These are phyloP conservation scores for Lenzites betulinus DNA, from an alignment of 768 basidiomycete species.

Conservation along the genomic window DNA sequence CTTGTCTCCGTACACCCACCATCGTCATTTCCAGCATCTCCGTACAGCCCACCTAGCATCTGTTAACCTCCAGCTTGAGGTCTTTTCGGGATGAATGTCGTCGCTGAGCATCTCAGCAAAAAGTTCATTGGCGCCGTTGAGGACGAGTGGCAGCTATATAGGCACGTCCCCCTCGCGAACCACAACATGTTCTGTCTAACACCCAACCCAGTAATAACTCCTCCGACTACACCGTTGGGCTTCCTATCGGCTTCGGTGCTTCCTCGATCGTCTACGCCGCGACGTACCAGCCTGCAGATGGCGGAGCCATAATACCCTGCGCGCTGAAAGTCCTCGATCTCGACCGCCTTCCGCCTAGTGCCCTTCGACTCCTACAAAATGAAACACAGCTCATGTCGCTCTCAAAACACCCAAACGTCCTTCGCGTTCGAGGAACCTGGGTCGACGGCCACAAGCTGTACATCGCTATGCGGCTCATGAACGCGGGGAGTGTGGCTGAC, in stretches of 20 bases:
- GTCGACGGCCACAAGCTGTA: slow-evolving; percentile 78
- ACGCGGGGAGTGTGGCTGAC: slow-evolving; percentile 82
- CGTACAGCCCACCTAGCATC: neutral
- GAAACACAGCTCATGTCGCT: slow-evolving; percentile 93
- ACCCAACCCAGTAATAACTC: slow-evolving; percentile 56
- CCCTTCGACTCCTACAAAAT: slow-evolving; percentile 72
- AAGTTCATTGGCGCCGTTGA: slow-evolving; percentile 78
- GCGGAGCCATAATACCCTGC: slow-evolving; percentile 52
- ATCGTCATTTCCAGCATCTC: neutral
- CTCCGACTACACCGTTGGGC: slow-evolving; percentile 72
- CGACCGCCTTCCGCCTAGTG: slow-evolving; percentile 69
- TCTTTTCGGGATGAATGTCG: slow-evolving; percentile 16
- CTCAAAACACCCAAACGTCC: slow-evolving; percentile 90
- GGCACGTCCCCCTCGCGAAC: slow-evolving; percentile 42
- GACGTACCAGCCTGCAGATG: slow-evolving; percentile 49
- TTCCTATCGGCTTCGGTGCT: slow-evolving; percentile 87
- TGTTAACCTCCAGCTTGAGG: neutral
- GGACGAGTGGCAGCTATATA: slow-evolving; percentile 83
- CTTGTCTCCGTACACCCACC: slow-evolving; percentile 14
- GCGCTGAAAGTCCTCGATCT: slow-evolving; percentile 91
- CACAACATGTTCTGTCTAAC: neutral
- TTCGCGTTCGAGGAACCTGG: slow-evolving; percentile 91
- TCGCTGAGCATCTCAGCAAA: slow-evolving; percentile 25
- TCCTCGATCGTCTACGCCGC: slow-evolving; percentile 91
- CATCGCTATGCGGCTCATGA: slow-evolving; percentile 90